Evolutionary conservation across 768 basidiomycete species (phyloP), one percentile per base, ranked within the genome.

Genomic region (Boletus tomentosulus): DNA sequence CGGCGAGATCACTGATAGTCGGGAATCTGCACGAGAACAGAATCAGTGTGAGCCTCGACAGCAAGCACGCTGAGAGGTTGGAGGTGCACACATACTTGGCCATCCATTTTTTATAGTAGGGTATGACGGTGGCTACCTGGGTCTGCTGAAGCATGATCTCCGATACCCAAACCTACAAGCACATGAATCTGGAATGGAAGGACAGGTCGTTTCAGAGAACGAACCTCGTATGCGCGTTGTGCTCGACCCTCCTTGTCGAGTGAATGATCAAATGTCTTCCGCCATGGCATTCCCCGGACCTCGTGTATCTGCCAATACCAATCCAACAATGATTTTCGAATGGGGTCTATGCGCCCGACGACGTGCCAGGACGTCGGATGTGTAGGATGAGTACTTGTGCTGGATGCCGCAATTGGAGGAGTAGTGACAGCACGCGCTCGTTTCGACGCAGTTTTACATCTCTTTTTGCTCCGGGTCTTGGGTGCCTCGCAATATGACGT

Each of bases 71-170:
- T 1, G 56, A 35, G 30, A 33, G 10, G 10, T 13, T 11, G 13
- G 13, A 34, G 57, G 16, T 13, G 28, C 38, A 44, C 16, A 73
- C 81, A 55, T 57, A 90, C 89, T 77, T 86, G 60, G 76, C 74
- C 79, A 95, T 90, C 93, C 93, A 98, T 24, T 80, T 79, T 49
- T 82, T 85, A 69, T 91, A 98, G 71, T 97, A 98, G 1, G 89
- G 89, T 61, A 95, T 92, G n/a, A 96, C 93, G 1, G 92, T 93
- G 5, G 72, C 78, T 33, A 97, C 94, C 68, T 96, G 93, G 0
- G 95, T 98, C 71, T 98, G 95, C 69, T 98, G 95, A 2, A 95
- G 77, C 95, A 97, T 97, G 53, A 97, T 86, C 72, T 98, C 92
- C 13, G 86, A 90, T 24, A 93, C 78, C 89, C 90, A 92, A 25